Percentiles rank a stretch among this genome's conserved stretches.
These are phyloP conservation scores for Lecanosticta acicola DNA, from an alignment of 2,329 filamentous ascomycete genomes.

Conservation along the genomic window DNA sequence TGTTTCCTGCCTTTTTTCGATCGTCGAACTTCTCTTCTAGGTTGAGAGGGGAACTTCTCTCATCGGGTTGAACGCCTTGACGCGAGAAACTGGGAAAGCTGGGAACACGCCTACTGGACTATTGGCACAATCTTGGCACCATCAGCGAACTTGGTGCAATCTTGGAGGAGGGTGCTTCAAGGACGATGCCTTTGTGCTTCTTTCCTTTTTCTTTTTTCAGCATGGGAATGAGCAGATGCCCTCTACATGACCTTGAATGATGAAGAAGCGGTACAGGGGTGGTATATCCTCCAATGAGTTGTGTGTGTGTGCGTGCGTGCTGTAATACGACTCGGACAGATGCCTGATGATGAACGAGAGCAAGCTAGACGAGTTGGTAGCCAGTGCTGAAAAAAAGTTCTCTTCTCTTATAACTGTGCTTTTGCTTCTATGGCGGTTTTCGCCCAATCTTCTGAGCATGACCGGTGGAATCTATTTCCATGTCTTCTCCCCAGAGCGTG, in stretches of 20 bases:
- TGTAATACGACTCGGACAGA: background rate
- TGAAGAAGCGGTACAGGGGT: background rate
- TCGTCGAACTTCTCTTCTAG: background rate
- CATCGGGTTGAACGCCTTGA: background rate
- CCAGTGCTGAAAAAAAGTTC: constrained; percentile 7
- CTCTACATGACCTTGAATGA: background rate
- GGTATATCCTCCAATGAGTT: background rate
- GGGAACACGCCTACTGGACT: background rate
- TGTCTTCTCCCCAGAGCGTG: no score
- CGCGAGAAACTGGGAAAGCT: background rate
- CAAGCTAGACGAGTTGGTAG: constrained; percentile 1
- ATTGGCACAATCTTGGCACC: no score
- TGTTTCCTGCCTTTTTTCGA: background rate
- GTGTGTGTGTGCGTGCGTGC: background rate
- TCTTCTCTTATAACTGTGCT: background rate
- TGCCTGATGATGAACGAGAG: background rate
- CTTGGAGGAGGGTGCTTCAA: background rate
- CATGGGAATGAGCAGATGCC: background rate
- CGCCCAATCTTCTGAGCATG: background rate
- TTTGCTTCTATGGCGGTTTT: background rate
- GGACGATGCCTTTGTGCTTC: background rate
- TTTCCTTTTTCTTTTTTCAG: background rate
- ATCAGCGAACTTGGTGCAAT: background rate
- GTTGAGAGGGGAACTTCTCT: background rate
- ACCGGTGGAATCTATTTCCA: no score